These are phyloP conservation scores for Ceratobasidium sp. DNA, from an alignment of 1,284 basidiomycete species.

Conservation along the genomic window DNA sequence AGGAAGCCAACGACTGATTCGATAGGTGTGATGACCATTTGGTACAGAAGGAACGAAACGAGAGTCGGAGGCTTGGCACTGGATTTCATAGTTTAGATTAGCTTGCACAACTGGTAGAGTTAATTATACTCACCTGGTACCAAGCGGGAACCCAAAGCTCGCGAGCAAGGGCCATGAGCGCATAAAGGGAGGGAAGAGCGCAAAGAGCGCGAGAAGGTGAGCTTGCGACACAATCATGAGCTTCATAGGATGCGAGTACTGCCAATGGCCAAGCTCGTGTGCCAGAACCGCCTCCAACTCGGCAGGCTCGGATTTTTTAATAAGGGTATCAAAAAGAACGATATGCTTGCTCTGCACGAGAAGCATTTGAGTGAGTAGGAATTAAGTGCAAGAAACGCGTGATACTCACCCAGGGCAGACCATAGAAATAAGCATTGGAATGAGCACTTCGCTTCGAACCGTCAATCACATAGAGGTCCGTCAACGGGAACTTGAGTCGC, in stretches of 20 bases:
- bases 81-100: background rate
- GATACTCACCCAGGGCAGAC: slow-evolving; percentile 85
- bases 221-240: slow-evolving; percentile 88
- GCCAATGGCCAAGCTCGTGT: slow-evolving; percentile 98
- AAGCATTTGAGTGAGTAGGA: slow-evolving; percentile 34
- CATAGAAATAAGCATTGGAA: slow-evolving; percentile 96
- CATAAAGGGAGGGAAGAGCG: slow-evolving; percentile 93
- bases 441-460: slow-evolving; percentile 96
- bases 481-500: slow-evolving; percentile 93
- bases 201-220: slow-evolving; percentile 89
- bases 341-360: slow-evolving; percentile 83
- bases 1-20: slow-evolving; percentile 82
- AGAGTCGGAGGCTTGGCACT: slow-evolving; percentile 80
- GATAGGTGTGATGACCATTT: slow-evolving; percentile 87
- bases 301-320: slow-evolving; percentile 88
- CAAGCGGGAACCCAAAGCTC: slow-evolving; percentile 87
- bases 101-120: background rate
- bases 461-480: slow-evolving; percentile 96
- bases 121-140: slow-evolving; percentile 59
- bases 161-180: slow-evolving; percentile 85
- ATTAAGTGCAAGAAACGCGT: background rate
- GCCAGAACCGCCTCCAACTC: slow-evolving; percentile 89
- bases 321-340: slow-evolving; percentile 96
- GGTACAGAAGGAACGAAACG: slow-evolving; percentile 90
- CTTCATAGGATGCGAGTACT: slow-evolving; percentile 89